Evolutionary conservation across 2,329 filamentous ascomycete genomes (phyloP).

Genomic region (Aureobasidium zeae): DNA sequence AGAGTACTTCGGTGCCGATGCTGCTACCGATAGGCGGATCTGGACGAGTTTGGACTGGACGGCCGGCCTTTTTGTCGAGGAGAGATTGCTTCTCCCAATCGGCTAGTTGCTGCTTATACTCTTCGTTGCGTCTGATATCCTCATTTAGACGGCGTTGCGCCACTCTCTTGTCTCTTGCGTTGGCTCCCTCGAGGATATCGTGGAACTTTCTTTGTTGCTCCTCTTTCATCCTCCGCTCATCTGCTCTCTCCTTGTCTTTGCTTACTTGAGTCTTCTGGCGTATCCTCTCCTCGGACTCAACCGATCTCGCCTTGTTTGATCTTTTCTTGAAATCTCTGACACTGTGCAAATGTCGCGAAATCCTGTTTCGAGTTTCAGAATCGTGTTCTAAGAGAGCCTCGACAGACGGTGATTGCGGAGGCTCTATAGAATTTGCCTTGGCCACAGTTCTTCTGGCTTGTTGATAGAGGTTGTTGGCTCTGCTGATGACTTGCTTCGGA

Average conservation of each 20-base stretch:
- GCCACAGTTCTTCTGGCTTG: constrained; percentile 2
- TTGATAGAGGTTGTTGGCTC: constrained; percentile 11
- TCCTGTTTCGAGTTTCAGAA: background rate
- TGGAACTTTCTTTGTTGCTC: background rate
- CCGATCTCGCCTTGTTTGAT: background rate
- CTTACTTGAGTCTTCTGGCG: background rate
- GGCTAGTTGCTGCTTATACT: background rate
- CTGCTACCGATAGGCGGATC: constrained; percentile 5
- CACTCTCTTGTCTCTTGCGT: background rate
- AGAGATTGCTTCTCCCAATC: constrained; percentile 5
- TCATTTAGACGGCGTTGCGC: constrained; percentile 10
- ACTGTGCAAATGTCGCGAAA: background rate
- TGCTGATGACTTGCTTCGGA: background rate
- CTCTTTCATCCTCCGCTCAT: background rate
- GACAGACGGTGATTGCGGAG: background rate
- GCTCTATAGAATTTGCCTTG: background rate
- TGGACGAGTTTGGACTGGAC: background rate
- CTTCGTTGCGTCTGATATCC: background rate
- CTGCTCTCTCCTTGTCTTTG: constrained; percentile 2
- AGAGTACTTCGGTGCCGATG: constrained; percentile 9
- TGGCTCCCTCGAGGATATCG: background rate
- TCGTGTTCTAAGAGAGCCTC: constrained; percentile 1
- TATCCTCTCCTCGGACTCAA: background rate
- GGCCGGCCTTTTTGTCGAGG: background rate
- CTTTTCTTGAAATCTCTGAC: background rate